Percentiles rank a stretch among this genome's conserved stretches.
Conservation (phyloP, 2,329 filamentous ascomycete species). For the Aspergillus vadensis region DNA sequence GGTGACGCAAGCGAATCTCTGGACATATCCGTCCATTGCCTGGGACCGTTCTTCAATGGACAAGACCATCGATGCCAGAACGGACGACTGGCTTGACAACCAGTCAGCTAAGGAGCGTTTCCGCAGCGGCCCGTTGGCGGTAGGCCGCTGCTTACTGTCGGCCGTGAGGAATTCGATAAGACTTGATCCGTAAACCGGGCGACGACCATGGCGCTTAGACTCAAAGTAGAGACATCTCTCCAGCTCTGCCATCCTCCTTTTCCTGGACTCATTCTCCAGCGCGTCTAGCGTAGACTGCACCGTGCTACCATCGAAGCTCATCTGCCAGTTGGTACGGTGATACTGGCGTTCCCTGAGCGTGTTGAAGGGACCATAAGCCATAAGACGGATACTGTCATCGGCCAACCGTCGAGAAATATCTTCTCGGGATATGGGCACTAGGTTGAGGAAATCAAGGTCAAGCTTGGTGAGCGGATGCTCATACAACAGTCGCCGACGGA, state of each 20-base stretch:
- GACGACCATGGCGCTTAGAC: conserved; percentile 74
- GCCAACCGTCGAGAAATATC: conserved; percentile 57
- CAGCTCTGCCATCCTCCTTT: conserved; percentile 73
- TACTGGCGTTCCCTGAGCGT: conserved; percentile 73
- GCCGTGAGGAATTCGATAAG: conserved; percentile 75
- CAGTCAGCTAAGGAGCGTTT: conserved; percentile 69
- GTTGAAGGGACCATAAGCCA: conserved; percentile 69
- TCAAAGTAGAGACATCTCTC: conserved; percentile 81
- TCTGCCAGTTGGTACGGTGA: conserved; percentile 55
- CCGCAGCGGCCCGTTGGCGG: conserved; percentile 61
- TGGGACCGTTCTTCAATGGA: conserved; percentile 73
- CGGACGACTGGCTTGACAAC: conserved; percentile 69
- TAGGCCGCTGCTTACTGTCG: conserved; percentile 60
- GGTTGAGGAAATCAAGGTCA: conserved; percentile 75
- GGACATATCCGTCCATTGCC: conserved; percentile 71
- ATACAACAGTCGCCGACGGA: conserved; percentile 67
- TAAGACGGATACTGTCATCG: conserved; percentile 64
- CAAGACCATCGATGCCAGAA: conserved; percentile 62
- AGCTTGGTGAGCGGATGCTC: conserved; percentile 64
- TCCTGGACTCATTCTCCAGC: conserved; percentile 70
- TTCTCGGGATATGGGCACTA: conserved; percentile 73
- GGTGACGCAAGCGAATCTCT: conserved; percentile 89
- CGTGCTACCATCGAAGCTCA: conserved; percentile 65
- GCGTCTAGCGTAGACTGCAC: conserved; percentile 70
- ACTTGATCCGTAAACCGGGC: conserved; percentile 77